Base-by-base conservation (phyloP, 2,329 filamentous ascomycete genomes). In the Colletotrichum sp. region DNA sequence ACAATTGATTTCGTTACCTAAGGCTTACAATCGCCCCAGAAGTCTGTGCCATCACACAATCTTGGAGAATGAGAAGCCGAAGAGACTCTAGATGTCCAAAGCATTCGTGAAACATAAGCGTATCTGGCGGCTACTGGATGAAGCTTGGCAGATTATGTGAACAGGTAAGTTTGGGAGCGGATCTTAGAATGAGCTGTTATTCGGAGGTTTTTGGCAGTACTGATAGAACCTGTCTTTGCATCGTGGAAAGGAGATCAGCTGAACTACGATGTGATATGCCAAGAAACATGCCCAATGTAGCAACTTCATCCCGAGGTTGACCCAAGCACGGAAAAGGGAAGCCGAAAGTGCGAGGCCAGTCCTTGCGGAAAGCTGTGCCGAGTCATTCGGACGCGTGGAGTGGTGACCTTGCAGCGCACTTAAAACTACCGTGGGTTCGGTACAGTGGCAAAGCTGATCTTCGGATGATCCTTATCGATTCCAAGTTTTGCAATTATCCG, bases 1-100 rank as follows among this genome's bases (percentile, higher is more conserved):
- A 48, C 0, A 4, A 7, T 12, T 43, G 0, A n/a, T 10, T 6
- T n/a, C 3, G 18, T 43, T 43, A 12, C 3, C 3, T 3, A 48
- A 12, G 39, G 6, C 3, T 3, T 48, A 3, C 3, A 48, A 0
- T 6, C 43, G 43, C 1, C 12, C 43, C 7, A 52, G 2, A 21
- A 52, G 0, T n/a, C 2, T 4, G 4, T n/a, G 18, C 4, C 3
- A 52, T 52, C 43, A 52, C 43, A 24, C 43, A 21, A 24, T 21
- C 10, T 7, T 52, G 10, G 10, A 21, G 43, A 52, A 5, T 7
- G n/a, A 52, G 43, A 52, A 52, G n/a, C n/a, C n/a, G n/a, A 52
- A 1, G n/a, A 52, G 43, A 4, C 43, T 52, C 0, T 2, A 24
- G 6, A 21, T 52, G 2, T 21, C 18, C 39, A 48, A 48, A 7